Conservation (phyloP, 73 alveolate species). For the Paramecium bursaria region DNA sequence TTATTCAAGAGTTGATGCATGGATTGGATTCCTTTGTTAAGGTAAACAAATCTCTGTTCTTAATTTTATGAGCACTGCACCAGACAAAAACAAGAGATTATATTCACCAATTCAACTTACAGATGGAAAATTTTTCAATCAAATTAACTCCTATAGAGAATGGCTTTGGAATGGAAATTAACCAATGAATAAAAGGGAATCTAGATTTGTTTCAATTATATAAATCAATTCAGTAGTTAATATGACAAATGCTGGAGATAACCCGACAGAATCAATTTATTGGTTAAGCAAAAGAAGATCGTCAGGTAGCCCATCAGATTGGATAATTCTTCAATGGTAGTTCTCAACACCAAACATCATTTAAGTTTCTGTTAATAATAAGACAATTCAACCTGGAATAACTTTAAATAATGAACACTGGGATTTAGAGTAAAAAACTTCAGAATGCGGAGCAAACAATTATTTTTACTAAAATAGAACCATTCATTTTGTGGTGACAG, state of each 20-base stretch:
- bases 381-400: constrained; percentile 9
- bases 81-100: constrained; percentile 21
- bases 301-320: constrained; percentile 48
- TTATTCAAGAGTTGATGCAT: not conserved
- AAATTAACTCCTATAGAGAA: constrained; percentile 26
- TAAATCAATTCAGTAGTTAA: constrained; percentile 18
- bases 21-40: not conserved
- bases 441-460: constrained; percentile 65
- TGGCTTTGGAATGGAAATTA: constrained; percentile 36
- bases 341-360: constrained; percentile 2
- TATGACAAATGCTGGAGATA: constrained; percentile 42
- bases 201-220: constrained; percentile 28
- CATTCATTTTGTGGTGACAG: constrained; percentile 62
- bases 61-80: not conserved
- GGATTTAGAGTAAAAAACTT: constrained; percentile 56
- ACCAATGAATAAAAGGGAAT: too few species aligned
- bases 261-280: constrained; percentile 35
- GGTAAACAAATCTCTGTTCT: not conserved
- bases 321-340: constrained; percentile 39
- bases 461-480: constrained; percentile 60
- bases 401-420: not conserved
- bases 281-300: constrained; percentile 41
- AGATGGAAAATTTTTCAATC: constrained; percentile 4
- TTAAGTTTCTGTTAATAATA: constrained; percentile 5
- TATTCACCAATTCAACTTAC: not conserved